These are phyloP conservation scores for Tolypocladium paradoxum DNA, from an alignment of 2,329 filamentous ascomycete species.

Conservation along the genomic window DNA sequence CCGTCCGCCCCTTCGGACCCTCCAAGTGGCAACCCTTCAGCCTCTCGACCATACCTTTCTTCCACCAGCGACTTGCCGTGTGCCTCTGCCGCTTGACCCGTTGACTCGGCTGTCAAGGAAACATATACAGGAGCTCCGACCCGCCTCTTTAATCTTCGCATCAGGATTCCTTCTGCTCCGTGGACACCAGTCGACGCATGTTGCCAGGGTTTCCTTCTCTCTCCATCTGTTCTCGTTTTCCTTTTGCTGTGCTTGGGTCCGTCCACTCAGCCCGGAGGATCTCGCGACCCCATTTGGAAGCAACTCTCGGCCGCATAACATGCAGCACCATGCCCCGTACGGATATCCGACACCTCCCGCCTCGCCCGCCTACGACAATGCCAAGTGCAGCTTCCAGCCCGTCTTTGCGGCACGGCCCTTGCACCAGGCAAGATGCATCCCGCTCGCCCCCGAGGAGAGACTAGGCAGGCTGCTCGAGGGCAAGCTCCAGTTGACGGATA, in stretches of 20 bases:
- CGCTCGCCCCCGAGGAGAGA: constrained; percentile 67
- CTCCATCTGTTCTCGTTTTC: background rate
- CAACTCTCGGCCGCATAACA: constrained; percentile 29
- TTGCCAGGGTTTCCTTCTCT: constrained; percentile 9
- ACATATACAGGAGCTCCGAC: background rate
- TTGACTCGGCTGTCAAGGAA: constrained; percentile 37
- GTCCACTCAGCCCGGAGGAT: constrained; percentile 11
- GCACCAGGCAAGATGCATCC: constrained; percentile 35
- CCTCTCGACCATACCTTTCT: background rate
- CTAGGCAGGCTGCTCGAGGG: constrained; percentile 75
- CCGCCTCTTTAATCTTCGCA: background rate
- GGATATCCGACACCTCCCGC: constrained; percentile 49
- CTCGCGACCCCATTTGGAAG: constrained; percentile 11
- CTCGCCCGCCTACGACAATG: constrained; percentile 42
- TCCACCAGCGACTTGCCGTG: constrained; percentile 2
- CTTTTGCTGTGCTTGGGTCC: constrained; percentile 1
- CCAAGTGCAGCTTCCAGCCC: constrained; percentile 30
- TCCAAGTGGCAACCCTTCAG: constrained; percentile 3
- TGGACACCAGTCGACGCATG: background rate
- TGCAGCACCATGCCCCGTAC: constrained; percentile 48
- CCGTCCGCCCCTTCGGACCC: background rate
- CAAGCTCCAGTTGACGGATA: constrained; percentile 70
- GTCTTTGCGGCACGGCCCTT: constrained; percentile 25
- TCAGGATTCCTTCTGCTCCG: constrained; percentile 1
- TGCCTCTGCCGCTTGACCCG: constrained; percentile 27